Evolutionary conservation across 1,284 basidiomycete species (phyloP).

Genomic region (Ganoderma lingzhi): DNA sequence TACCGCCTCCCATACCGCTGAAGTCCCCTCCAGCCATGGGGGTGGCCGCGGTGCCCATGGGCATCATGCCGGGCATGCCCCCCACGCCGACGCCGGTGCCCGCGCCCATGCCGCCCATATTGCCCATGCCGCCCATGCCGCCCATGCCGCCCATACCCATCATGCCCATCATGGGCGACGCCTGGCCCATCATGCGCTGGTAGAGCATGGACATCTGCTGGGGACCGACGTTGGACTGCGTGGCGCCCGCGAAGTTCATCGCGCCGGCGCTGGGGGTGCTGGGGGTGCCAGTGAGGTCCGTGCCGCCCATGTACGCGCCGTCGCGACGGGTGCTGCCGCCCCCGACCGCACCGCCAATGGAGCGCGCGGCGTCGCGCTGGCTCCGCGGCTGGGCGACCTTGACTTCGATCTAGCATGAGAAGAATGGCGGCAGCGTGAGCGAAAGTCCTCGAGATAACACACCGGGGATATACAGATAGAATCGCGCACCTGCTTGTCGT

Average conservation of each 20-base stretch:
- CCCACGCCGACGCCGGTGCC: slow-evolving; percentile 17
- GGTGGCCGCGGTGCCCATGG: slow-evolving; percentile 28
- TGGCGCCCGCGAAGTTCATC: slow-evolving; percentile 36
- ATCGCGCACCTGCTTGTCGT: slow-evolving; percentile 74
- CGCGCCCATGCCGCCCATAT: slow-evolving; percentile 21
- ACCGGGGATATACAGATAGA: not conserved
- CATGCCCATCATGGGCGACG: slow-evolving; percentile 41
- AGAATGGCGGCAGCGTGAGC: not conserved
- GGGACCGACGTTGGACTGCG: slow-evolving; percentile 45
- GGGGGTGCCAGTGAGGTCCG: slow-evolving; percentile 26
- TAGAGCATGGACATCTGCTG: slow-evolving; percentile 63
- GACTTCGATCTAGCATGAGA: slow-evolving; percentile 78
- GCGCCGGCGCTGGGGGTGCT: slow-evolving; percentile 23
- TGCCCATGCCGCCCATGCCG: slow-evolving; percentile 25
- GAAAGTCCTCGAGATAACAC: slow-evolving; percentile 16
- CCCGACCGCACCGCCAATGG: slow-evolving; percentile 27
- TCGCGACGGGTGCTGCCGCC: slow-evolving; percentile 32
- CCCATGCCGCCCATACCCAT: slow-evolving; percentile 20
- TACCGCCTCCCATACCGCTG: slow-evolving; percentile 40
- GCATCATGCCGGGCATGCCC: slow-evolving; percentile 30
- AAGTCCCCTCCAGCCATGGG: slow-evolving; percentile 32
- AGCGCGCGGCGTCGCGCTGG: slow-evolving; percentile 63
- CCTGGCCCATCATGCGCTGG: slow-evolving; percentile 66
- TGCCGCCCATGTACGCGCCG: slow-evolving; percentile 24
- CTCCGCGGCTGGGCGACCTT: slow-evolving; percentile 84